Evolutionary conservation across 345 rosid species (phyloP).

Genomic region (Gossypium longicalyx): DNA sequence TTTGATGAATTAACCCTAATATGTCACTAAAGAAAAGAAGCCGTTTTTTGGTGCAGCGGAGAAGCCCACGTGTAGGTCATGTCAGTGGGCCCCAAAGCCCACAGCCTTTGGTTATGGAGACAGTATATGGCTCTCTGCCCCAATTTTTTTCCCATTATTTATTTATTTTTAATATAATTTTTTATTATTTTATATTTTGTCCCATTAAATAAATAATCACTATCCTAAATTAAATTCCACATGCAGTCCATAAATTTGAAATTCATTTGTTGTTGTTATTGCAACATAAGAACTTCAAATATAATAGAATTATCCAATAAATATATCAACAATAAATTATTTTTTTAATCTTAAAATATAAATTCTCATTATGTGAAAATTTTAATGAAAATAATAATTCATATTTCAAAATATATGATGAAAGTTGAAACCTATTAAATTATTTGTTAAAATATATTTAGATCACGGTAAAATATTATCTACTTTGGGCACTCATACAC

Average conservation of each 20-base stretch:
- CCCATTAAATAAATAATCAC: background rate
- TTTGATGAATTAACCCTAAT: no score
- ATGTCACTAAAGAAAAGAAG: background rate
- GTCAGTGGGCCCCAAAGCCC: slow-evolving; percentile 15
- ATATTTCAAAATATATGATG: no score
- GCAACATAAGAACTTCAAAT: background rate
- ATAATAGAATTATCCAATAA: background rate
- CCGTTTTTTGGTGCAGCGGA: background rate
- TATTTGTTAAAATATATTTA: no score
- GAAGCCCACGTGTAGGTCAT: slow-evolving; percentile 18
- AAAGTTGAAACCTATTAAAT: no score
- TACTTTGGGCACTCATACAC: no score
- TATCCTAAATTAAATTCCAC: background rate
- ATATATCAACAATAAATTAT: no score
- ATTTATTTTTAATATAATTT: background rate
- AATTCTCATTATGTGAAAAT: no score
- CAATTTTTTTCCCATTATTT: background rate
- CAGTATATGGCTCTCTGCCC: slow-evolving; percentile 11
- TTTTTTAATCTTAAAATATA: no score
- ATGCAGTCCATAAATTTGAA: slow-evolving; percentile 1
- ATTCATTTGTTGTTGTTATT: slow-evolving; percentile 3
- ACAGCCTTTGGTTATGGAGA: slow-evolving; percentile 11
- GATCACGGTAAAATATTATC: no score
- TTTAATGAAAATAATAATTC: no score
- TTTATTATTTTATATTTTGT: background rate